Percentiles rank a stretch among this genome's conserved stretches.
These are phyloP conservation scores for Naegleria gruberi DNA, from an alignment of 208 protist species.

Conservation along the genomic window DNA sequence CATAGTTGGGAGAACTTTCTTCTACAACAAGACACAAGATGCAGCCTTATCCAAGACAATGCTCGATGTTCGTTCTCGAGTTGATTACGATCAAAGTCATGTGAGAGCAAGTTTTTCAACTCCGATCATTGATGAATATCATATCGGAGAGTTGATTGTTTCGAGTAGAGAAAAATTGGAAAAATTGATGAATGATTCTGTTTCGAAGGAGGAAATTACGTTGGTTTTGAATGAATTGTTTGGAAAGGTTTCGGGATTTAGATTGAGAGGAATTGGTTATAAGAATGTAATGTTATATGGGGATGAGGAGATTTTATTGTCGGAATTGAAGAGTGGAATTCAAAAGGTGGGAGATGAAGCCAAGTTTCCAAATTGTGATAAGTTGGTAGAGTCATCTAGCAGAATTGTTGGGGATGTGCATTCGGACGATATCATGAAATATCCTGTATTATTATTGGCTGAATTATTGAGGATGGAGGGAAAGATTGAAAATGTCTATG, in stretches of 20 bases:
- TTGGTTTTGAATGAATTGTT: not conserved
- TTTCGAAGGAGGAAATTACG: not conserved
- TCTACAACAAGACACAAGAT: not conserved
- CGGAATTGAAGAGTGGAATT: not conserved
- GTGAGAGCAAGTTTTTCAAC: not conserved
- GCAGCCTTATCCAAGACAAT: not conserved
- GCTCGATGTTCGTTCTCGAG: not conserved
- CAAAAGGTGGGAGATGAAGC: not conserved
- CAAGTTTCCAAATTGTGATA: not conserved
- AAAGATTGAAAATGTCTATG: not conserved
- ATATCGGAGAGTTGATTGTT: not conserved
- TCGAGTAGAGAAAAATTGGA: too few relatives aligned
- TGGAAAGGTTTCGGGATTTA: not conserved
- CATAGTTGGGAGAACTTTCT: not conserved
- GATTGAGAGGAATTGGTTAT: not conserved
- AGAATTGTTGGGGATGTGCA: not conserved
- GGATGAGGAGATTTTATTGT: not conserved
- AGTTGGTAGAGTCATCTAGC: not conserved
- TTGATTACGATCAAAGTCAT: not conserved
- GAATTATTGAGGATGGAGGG: not conserved
- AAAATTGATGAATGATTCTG: not conserved
- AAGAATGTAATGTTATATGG: not conserved
- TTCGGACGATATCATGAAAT: not conserved
- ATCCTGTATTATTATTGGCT: not conserved
- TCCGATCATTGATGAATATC: not conserved